Evolutionary conservation across 306 rosid genomes (phyloP).

Genomic region (Castanea sativa): DNA sequence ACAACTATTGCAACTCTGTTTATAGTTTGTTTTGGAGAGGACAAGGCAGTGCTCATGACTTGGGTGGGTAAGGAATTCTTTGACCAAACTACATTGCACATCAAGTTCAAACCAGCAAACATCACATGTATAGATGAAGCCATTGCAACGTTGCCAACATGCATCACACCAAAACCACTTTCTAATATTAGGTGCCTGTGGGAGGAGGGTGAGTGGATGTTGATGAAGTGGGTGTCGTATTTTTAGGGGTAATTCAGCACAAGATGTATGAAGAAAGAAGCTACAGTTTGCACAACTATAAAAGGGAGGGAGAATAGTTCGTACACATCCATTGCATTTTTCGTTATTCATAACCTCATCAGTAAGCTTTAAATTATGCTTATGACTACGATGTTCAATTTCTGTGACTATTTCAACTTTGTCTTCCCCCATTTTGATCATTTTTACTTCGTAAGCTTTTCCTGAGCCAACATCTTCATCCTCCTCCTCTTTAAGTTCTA

Average conservation of each 20-base stretch:
- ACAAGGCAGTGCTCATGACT: not conserved
- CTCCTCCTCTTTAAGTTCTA: too few relatives aligned
- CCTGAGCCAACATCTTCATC: too few relatives aligned
- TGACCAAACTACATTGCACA: not conserved
- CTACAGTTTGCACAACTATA: not conserved
- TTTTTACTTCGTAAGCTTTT: too few relatives aligned
- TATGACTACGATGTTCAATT: too few relatives aligned
- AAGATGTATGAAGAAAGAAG: not conserved
- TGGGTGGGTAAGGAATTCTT: not conserved
- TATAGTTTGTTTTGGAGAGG: not conserved
- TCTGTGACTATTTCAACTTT: too few relatives aligned
- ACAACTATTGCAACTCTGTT: too few relatives aligned
- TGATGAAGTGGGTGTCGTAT: not conserved
- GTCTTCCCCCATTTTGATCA: too few relatives aligned
- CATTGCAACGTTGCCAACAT: not conserved
- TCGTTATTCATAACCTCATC: not conserved
- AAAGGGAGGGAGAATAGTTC: not conserved
- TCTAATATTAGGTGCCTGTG: not conserved
- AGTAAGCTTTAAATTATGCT: too few relatives aligned
- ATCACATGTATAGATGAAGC: not conserved
- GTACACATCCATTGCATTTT: not conserved
- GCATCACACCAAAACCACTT: not conserved
- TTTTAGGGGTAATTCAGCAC: not conserved
- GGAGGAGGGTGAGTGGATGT: not conserved
- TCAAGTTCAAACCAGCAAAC: not conserved